Conservation (phyloP, 1,139 yeast genomes). For the Eremothecium coryli region DNA sequence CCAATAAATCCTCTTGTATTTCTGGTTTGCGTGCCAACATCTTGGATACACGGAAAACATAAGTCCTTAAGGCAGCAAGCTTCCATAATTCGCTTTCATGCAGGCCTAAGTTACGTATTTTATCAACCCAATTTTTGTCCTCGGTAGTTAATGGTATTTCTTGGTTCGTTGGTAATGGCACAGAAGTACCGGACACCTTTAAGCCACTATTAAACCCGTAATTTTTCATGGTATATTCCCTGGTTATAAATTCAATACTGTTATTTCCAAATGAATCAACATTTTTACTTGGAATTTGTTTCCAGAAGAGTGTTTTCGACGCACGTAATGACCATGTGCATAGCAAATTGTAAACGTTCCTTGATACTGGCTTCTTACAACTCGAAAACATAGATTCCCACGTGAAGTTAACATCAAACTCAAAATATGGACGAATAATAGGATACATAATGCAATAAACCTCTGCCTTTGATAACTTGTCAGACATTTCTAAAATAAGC, state of each 20-base stretch:
- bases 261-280: conserved; percentile 39
- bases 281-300: conserved; percentile 35
- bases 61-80: conserved; percentile 56
- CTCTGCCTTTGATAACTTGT: conserved; percentile 65
- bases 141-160: conserved; percentile 41
- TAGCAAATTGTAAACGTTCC: conserved; percentile 56
- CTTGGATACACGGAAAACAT: conserved; percentile 51
- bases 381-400: conserved; percentile 60
- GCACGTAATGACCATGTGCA: conserved; percentile 66
- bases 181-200: conserved; percentile 25
- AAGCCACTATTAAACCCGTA: conserved; percentile 24
- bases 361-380: conserved; percentile 55
- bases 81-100: conserved; percentile 76
- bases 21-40: conserved; percentile 13
- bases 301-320: conserved; percentile 72
- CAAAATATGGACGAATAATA: conserved; percentile 63
- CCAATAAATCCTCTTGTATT: conserved; percentile 7
- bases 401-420: conserved; percentile 62
- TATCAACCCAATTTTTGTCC: conserved; percentile 68
- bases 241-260: conserved; percentile 34
- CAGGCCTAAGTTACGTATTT: conserved; percentile 62
- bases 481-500: conserved; percentile 53
- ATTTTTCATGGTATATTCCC: conserved; percentile 24
- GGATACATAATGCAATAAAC: conserved; percentile 77
- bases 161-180: conserved; percentile 32